Conservation (phyloP, 108 stramenopile species). For the Cylindrotheca closterium region DNA sequence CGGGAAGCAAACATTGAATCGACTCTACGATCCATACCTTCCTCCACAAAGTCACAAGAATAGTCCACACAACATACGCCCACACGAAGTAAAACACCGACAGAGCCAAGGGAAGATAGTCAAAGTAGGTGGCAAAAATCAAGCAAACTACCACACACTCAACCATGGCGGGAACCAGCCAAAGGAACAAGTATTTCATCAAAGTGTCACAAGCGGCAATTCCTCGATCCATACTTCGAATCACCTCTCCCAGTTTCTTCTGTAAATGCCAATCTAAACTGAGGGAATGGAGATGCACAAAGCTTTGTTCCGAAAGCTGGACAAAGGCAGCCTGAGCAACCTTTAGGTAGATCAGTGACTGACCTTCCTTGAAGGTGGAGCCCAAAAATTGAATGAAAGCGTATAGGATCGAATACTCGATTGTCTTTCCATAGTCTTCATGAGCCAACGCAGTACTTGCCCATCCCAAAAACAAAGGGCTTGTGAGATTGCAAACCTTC, state of each 20-base stretch:
- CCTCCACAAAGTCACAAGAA: conserved; percentile 92
- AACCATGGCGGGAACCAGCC: conserved; percentile 86
- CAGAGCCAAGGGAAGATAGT: conserved; percentile 72
- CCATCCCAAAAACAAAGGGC: conserved; percentile 86
- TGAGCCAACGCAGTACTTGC: conserved; percentile 88
- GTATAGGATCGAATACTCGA: conserved; percentile 62
- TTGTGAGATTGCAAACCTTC: conserved; percentile 80
- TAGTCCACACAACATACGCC: conserved; percentile 88
- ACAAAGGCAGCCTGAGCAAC: conserved; percentile 97
- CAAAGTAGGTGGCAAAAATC: conserved; percentile 89
- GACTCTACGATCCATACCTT: no score
- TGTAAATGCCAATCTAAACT: conserved; percentile 94
- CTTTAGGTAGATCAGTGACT: conserved; percentile 90
- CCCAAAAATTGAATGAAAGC: conserved; percentile 62
- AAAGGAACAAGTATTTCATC: conserved; percentile 94
- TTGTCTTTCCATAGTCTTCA: conserved; percentile 51
- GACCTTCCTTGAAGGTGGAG: conserved; percentile 84
- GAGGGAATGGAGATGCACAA: conserved; percentile 87
- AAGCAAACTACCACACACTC: conserved; percentile 90
- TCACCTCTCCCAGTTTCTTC: conserved; percentile 94
- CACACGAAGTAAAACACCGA: conserved; percentile 89
- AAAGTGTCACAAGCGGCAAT: conserved; percentile 73
- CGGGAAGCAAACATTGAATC: no score
- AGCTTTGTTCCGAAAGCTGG: conserved; percentile 85
- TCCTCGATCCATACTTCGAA: conserved; percentile 93